phyloP scores from a whole-genome alignment of 768 basidiomycete species.

The Suillus weaverae region DNA sequence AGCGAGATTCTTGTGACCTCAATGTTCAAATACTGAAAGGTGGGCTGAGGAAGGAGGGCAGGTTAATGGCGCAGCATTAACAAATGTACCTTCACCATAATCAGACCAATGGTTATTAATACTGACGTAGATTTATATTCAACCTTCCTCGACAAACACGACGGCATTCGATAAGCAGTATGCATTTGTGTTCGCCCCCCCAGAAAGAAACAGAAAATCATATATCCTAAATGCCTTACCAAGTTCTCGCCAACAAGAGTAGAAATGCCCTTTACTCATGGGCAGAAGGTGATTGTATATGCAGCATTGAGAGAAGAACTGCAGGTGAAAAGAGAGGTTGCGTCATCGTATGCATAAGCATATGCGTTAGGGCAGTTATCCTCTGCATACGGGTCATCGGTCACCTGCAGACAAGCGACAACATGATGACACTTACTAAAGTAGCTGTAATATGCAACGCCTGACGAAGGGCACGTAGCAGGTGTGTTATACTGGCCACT shows the following conservation, averaged over 20 bases:
- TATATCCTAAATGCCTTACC: no score
- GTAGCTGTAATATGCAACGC: slow-evolving; percentile 42
- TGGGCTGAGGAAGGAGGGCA: not conserved
- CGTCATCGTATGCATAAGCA: slow-evolving; percentile 54
- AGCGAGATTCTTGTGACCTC: not conserved
- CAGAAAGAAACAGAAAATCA: not conserved
- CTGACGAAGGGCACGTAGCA: slow-evolving; percentile 54
- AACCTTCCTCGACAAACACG: not conserved
- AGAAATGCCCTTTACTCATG: slow-evolving; percentile 11
- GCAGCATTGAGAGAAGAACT: slow-evolving; percentile 32
- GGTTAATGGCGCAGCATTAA: not conserved
- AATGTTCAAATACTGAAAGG: not conserved
- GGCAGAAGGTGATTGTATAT: slow-evolving; percentile 50
- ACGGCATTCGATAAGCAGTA: not conserved
- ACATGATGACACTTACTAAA: slow-evolving; percentile 38
- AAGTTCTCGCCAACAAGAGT: not conserved
- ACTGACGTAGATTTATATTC: not conserved
- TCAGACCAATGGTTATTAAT: not conserved
- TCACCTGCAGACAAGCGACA: not conserved
- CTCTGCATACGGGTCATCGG: slow-evolving; percentile 30
- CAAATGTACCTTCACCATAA: not conserved
- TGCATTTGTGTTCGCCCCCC: not conserved
- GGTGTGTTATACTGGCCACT: slow-evolving; percentile 53
- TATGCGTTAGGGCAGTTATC: slow-evolving; percentile 46
- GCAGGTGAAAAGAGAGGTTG: slow-evolving; percentile 48